These are phyloP conservation scores for Hemileccinum hortonii DNA, from an alignment of 1,284 basidiomycete species.

Conservation along the genomic window DNA sequence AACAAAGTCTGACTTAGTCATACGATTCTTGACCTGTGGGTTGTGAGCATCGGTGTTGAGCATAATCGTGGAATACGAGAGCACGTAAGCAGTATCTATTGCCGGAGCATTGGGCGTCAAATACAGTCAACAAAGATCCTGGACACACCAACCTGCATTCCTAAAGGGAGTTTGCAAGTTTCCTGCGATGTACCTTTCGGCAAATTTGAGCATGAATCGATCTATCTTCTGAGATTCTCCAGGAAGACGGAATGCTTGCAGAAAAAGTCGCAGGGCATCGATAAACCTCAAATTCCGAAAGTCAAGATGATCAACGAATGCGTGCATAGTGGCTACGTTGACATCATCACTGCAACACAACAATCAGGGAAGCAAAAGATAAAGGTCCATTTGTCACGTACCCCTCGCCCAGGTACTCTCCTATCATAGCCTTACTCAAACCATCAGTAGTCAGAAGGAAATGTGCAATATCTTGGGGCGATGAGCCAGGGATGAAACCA, in stretches of 20 bases:
- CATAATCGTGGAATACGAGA: conserved; percentile 92
- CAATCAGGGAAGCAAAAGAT: conserved; percentile 6
- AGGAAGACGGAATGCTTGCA: conserved; percentile 93
- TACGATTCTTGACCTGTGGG: conserved; percentile 88
- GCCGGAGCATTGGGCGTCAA: conserved; percentile 6
- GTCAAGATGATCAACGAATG: conserved; percentile 89
- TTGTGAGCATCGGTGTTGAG: conserved; percentile 96
- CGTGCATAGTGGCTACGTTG: conserved; percentile 93
- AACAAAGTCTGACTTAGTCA: conserved; percentile 88
- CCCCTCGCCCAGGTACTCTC: conserved; percentile 98
- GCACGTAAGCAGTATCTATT: conserved; percentile 86
- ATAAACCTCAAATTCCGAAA: conserved; percentile 81
- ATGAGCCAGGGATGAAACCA: conserved; percentile 80
- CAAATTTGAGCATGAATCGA: conserved; percentile 98
- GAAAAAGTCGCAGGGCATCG: conserved; percentile 82
- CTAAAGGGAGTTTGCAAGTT: conserved; percentile 83
- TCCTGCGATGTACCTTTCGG: conserved; percentile 88
- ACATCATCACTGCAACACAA: conserved; percentile 65
- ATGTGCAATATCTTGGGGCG: conserved; percentile 80
- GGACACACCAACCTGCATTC: conserved; percentile 58
- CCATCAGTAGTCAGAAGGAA: conserved; percentile 93
- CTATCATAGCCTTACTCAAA: conserved; percentile 93
- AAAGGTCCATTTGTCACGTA: conserved; percentile 39
- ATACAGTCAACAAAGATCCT: background rate
- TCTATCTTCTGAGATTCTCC: conserved; percentile 98